These are phyloP conservation scores for Tillandsia leiboldiana DNA, from an alignment of 176 grass and related monocot species.

Conservation along the genomic window DNA sequence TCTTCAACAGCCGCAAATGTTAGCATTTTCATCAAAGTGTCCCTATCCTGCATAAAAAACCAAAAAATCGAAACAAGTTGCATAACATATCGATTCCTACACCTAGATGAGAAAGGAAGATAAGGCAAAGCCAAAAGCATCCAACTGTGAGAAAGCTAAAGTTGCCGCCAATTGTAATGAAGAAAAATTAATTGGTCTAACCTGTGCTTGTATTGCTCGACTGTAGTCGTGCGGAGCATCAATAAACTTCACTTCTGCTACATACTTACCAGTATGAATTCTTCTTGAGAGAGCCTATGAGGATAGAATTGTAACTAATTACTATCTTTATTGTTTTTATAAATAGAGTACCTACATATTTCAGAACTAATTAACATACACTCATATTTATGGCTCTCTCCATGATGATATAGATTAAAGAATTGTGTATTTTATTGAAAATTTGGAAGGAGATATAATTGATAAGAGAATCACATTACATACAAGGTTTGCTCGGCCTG, in stretches of 20 bases:
- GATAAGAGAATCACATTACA: too few relatives aligned
- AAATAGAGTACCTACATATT: background rate
- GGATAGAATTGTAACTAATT: constrained; percentile 1
- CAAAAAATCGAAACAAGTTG: constrained; percentile 6
- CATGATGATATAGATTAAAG: too few relatives aligned
- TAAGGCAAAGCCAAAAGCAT: background rate
- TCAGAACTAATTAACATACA: background rate
- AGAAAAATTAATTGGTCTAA: constrained; percentile 24
- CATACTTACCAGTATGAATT: constrained; percentile 87
- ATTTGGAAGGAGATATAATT: too few relatives aligned
- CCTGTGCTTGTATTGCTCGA: constrained; percentile 58
- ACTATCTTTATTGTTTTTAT: background rate
- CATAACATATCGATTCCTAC: background rate
- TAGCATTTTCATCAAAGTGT: constrained; percentile 69
- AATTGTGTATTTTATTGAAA: too few relatives aligned
- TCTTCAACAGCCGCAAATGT: constrained; percentile 81
- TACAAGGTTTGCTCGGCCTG: too few relatives aligned
- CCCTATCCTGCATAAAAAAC: constrained; percentile 39
- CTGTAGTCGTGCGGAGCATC: constrained; percentile 68
- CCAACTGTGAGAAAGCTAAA: background rate
- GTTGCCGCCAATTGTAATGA: background rate
- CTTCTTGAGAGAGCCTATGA: constrained; percentile 76
- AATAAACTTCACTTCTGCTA: constrained; percentile 87
- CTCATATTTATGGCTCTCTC: background rate
- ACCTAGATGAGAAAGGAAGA: background rate